Evolutionary conservation across 202 grass and related monocot genomes (phyloP).

Genomic region (Dendrocalamus latiflorus): DNA sequence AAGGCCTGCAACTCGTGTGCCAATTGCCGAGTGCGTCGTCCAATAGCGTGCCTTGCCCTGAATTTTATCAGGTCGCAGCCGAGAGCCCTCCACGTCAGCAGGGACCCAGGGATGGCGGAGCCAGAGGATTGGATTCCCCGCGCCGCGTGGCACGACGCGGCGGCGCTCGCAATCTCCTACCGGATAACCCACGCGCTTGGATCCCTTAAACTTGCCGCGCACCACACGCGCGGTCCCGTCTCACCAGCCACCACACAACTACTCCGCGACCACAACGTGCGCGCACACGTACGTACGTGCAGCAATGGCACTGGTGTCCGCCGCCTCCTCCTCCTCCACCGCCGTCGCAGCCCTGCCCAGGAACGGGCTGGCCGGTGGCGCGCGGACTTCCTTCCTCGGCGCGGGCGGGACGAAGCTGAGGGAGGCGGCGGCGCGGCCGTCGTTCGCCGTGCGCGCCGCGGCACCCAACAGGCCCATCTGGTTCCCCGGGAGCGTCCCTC

Average conservation of each 20-base stretch:
- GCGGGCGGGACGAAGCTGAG: slow-evolving; percentile 22
- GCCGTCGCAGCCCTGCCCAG: slow-evolving; percentile 66
- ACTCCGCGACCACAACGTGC: background rate
- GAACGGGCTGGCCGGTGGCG: slow-evolving; percentile 23
- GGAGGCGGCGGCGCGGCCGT: slow-evolving; percentile 29
- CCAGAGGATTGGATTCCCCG: slow-evolving; percentile 55
- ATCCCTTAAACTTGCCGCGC: slow-evolving; percentile 51
- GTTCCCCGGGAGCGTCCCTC: slow-evolving; percentile 99
- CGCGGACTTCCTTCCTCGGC: slow-evolving; percentile 58
- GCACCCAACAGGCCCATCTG: slow-evolving; percentile 72
- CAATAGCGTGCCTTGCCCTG: slow-evolving; percentile 12
- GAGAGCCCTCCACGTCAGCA: slow-evolving; percentile 51
- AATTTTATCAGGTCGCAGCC: slow-evolving; percentile 16
- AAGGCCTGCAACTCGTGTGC: background rate
- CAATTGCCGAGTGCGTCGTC: background rate
- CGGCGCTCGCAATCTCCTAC: slow-evolving; percentile 27
- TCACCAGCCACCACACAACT: background rate
- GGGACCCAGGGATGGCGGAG: slow-evolving; percentile 2
- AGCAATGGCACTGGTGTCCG: slow-evolving; percentile 55
- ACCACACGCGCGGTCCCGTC: background rate
- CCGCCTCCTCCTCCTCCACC: slow-evolving; percentile 69
- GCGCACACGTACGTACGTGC: background rate
- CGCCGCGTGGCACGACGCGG: slow-evolving; percentile 59
- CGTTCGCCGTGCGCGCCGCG: slow-evolving; percentile 58
- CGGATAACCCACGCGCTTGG: slow-evolving; percentile 61